phyloP scores from a whole-genome alignment of 345 rosid genomes.

The Alliaria petiolata region DNA sequence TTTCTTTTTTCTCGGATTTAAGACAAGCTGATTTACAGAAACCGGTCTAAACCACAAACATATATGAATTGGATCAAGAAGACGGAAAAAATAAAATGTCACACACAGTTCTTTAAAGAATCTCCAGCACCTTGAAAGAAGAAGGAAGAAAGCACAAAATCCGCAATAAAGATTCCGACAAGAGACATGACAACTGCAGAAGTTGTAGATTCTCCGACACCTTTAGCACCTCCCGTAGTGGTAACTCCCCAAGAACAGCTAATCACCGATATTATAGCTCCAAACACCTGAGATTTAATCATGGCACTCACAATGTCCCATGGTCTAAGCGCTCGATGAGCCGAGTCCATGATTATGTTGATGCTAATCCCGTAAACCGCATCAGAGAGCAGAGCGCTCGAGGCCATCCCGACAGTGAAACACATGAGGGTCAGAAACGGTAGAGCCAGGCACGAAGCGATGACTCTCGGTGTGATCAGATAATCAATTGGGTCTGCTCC shows the following conservation, averaged over 20 bases:
- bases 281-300: constrained; percentile 82
- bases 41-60: constrained; percentile 13
- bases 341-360: constrained; percentile 75
- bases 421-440: constrained; percentile 83
- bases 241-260: constrained; percentile 93
- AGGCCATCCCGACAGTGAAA: constrained; percentile 80
- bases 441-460: constrained; percentile 58
- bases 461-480: constrained; percentile 70
- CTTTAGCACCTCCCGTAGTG: constrained; percentile 80
- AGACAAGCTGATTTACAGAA: too few species aligned
- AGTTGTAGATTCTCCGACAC: constrained; percentile 84
- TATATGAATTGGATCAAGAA: not conserved
- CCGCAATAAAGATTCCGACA: constrained; percentile 76
- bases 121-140: constrained; percentile 93
- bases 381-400: constrained; percentile 72
- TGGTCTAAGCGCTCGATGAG: constrained; percentile 58
- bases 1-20: too few species aligned
- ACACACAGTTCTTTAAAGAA: constrained; percentile 58
- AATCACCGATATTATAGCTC: constrained; percentile 71
- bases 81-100: not conserved
- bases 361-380: constrained; percentile 70
- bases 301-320: constrained; percentile 86
- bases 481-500: constrained; percentile 73
- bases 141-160: constrained; percentile 65
- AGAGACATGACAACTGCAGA: constrained; percentile 85